Conservation (phyloP, 768 basidiomycete genomes). For the Boletus reticulatus region DNA sequence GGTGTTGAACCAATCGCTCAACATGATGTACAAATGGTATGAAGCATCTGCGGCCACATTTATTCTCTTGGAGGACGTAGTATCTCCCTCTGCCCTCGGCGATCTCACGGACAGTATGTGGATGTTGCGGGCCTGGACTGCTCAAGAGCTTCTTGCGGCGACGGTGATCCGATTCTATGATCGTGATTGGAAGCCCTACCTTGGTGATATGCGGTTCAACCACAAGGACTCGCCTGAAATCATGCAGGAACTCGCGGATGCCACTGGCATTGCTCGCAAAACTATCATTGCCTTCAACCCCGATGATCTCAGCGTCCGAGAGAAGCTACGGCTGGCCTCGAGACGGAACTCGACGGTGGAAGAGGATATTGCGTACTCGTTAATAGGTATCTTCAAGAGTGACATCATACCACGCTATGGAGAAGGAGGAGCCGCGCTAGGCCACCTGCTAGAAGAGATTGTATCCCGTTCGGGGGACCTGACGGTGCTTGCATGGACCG, state of each 20-base stretch:
- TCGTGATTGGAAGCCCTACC: slow-evolving; percentile 10
- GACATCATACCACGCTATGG: slow-evolving; percentile 7
- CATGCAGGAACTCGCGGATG: slow-evolving; percentile 4
- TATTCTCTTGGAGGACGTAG: neutral
- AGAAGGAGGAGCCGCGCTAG: slow-evolving; percentile 4
- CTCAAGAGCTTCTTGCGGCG: slow-evolving; percentile 12
- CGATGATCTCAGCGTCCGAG: slow-evolving; percentile 1
- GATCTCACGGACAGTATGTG: neutral
- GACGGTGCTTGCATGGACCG: slow-evolving; percentile 11
- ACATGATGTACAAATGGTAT: slow-evolving; percentile 16
- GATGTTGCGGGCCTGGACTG: slow-evolving; percentile 16
- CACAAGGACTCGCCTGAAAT: slow-evolving; percentile 11
- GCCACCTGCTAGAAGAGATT: slow-evolving; percentile 12
- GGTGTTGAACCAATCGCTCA: slow-evolving; percentile 7
- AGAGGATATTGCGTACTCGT: slow-evolving; percentile 7
- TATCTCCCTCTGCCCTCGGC: neutral
- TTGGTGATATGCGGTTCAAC: neutral
- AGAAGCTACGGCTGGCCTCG: slow-evolving; percentile 13
- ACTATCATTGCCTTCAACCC: slow-evolving; percentile 5
- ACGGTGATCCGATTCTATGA: slow-evolving; percentile 9
- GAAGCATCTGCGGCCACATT: slow-evolving; percentile 2
- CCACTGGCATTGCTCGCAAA: neutral
- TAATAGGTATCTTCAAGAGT: slow-evolving; percentile 13
- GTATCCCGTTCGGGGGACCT: slow-evolving; percentile 4
- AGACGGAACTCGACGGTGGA: slow-evolving; percentile 2